Base-by-base conservation (phyloP, 164 flowering plant species). In the Vitis vinifera region DNA sequence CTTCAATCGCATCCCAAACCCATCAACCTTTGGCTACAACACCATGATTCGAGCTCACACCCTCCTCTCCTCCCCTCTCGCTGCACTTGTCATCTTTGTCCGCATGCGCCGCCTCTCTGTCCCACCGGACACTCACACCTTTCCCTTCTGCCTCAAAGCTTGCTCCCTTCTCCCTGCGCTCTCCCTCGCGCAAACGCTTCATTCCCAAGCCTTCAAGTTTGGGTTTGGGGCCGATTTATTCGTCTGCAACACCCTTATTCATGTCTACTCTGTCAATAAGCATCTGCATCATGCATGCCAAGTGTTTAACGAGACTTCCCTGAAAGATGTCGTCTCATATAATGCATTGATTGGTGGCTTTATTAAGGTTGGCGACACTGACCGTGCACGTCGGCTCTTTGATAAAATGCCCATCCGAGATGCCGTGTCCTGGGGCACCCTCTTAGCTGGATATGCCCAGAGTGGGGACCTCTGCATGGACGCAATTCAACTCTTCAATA, bases 391-490 rank as follows among this genome's bases (percentile, higher is more conserved):
- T 8, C 51, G 75, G 8, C 8, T 88, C 47, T 90, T 92, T 62
- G 85, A 90, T 8, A 55, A 57, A 17, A 87, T 90, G 91, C 86
- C 83, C 1, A 49, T 10, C 0, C 75, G 84, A 57, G 88, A 91
- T 79, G 65, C 62, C 9, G 85, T 88, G 44, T 86, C 97, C 7
- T 89, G 92, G 93, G 84, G 83, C 31, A 90, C 93, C 14, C 72
- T 92, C 10, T 55, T 92, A 60, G 73, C 93, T 0, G 97, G 97
- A 11, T 92, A 83, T 66, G 87, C 89, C 4, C 82, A 76, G 57
- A 65, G 44, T 37, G 7, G 23, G 55, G 70, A 78, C 37, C 78
- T 62, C 13, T 84, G 81, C 66, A 50, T 73, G 6, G 84, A 90
- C 60, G 88, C 89, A 3, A 66, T 87, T 16, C 58, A 56, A 10